A percentile compares a stretch with the other conserved stretches of the same genome.
These are phyloP conservation scores for Boletus huronensis DNA, from an alignment of 768 basidiomycete genomes.

Conservation along the genomic window DNA sequence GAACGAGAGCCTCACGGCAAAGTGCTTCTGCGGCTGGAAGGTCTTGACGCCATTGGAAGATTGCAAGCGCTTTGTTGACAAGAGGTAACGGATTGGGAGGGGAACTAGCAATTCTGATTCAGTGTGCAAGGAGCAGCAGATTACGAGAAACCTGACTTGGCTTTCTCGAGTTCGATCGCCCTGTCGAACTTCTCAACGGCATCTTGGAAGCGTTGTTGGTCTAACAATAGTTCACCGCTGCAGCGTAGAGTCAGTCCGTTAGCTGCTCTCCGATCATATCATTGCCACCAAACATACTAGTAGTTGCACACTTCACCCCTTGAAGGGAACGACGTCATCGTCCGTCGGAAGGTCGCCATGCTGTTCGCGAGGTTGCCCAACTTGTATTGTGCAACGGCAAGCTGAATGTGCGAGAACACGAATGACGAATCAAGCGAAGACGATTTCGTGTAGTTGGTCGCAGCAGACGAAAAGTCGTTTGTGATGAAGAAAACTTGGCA, in stretches of 20 bases:
- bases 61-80: constrained; percentile 95
- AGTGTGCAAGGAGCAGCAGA: not conserved
- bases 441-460: constrained; percentile 88
- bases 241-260: not conserved
- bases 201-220: constrained; percentile 85
- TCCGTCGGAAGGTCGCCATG: constrained; percentile 87
- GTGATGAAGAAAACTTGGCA: constrained; percentile 86
- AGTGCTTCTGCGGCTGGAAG: constrained; percentile 75
- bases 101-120: constrained; percentile 28
- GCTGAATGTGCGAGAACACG: constrained; percentile 96
- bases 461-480: constrained; percentile 81
- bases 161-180: constrained; percentile 83
- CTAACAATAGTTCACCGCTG: constrained; percentile 91
- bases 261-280: not conserved
- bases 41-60: constrained; percentile 97
- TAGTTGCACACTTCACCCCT: constrained; percentile 92
- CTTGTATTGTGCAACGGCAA: constrained; percentile 98
- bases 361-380: constrained; percentile 68
- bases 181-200: constrained; percentile 91
- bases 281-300: constrained; percentile 55
- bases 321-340: constrained; percentile 80
- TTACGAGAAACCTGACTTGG: constrained; percentile 46
- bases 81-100: constrained; percentile 85
- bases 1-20: constrained; percentile 81
- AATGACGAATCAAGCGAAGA: constrained; percentile 83